These are phyloP conservation scores for Dactylellina cionopaga DNA, from an alignment of 2,329 filamentous ascomycete genomes.

Conservation along the genomic window DNA sequence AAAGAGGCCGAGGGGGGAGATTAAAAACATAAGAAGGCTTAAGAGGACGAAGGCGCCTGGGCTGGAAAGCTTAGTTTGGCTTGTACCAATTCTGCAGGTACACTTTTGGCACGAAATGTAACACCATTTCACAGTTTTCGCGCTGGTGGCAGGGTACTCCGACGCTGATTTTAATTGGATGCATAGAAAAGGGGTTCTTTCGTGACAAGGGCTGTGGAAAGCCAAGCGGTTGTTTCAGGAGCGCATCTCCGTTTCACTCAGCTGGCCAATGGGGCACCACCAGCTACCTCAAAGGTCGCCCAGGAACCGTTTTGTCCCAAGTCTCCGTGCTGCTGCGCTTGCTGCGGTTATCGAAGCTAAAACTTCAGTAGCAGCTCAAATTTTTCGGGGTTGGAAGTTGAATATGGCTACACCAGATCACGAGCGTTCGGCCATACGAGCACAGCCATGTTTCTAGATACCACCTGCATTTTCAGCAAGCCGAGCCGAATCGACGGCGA, in stretches of 20 bases:
- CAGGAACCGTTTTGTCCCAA: no score
- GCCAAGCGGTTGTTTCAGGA: slow-evolving; percentile 44
- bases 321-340: slow-evolving; percentile 21
- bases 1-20: slow-evolving; percentile 32
- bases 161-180: slow-evolving; percentile 25
- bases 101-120: slow-evolving; percentile 6
- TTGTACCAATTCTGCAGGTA: slow-evolving; percentile 26
- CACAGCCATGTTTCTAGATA: background rate
- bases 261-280: slow-evolving; percentile 18
- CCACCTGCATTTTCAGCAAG: background rate
- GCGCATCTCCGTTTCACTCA: slow-evolving; percentile 30
- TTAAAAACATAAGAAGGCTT: no score
- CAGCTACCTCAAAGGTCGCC: background rate
- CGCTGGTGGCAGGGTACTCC: no score
- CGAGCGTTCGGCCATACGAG: background rate
- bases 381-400: no score
- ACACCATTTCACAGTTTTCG: background rate
- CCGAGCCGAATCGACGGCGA: no score
- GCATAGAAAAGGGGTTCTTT: slow-evolving; percentile 24
- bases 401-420: background rate
- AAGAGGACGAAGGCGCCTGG: slow-evolving; percentile 10
- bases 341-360: slow-evolving; percentile 12
- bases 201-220: no score
- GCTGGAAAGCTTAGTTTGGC: slow-evolving; percentile 33
- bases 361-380: no score